Conservation (phyloP, 148 eudicot genomes). For the Salicornia ramosissima region DNA sequence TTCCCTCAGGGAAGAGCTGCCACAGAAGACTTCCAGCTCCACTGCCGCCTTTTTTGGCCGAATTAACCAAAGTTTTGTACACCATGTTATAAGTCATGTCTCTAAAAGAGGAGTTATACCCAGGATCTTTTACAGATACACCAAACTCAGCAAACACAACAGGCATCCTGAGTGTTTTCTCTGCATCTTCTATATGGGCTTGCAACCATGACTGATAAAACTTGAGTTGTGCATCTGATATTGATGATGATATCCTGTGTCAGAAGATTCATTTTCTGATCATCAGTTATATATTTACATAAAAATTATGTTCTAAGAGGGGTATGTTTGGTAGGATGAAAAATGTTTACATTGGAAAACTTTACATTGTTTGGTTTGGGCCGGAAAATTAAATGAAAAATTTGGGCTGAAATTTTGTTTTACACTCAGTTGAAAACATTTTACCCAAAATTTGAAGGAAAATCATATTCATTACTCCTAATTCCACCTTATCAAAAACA, state of each 20-base stretch:
- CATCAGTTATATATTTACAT: background rate
- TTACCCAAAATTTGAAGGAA: too few species aligned
- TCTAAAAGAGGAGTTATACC: conserved; percentile 55
- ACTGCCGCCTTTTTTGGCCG: conserved; percentile 69
- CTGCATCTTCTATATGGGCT: conserved; percentile 80
- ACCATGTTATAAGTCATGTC: conserved; percentile 45
- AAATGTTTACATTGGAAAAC: too few species aligned
- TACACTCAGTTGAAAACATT: too few species aligned
- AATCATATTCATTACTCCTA: too few species aligned
- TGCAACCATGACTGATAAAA: conserved; percentile 75
- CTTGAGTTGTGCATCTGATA: conserved; percentile 42
- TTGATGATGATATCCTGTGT: conserved; percentile 54
- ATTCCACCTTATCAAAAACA: too few species aligned
- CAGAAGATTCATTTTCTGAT: background rate
- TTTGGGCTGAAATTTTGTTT: too few species aligned
- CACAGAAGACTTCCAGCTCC: conserved; percentile 75
- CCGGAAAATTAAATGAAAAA: too few species aligned
- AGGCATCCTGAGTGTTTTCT: conserved; percentile 58
- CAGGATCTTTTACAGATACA: conserved; percentile 54
- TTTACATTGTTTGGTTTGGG: too few species aligned
- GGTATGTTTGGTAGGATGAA: too few species aligned
- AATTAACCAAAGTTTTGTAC: conserved; percentile 42
- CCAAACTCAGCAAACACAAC: conserved; percentile 72
- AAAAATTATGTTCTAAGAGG: too few species aligned
- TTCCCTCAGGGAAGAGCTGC: conserved; percentile 77